These are phyloP conservation scores for Pythium utonaiense DNA, from an alignment of 352 stramenopile species.

Conservation along the genomic window DNA sequence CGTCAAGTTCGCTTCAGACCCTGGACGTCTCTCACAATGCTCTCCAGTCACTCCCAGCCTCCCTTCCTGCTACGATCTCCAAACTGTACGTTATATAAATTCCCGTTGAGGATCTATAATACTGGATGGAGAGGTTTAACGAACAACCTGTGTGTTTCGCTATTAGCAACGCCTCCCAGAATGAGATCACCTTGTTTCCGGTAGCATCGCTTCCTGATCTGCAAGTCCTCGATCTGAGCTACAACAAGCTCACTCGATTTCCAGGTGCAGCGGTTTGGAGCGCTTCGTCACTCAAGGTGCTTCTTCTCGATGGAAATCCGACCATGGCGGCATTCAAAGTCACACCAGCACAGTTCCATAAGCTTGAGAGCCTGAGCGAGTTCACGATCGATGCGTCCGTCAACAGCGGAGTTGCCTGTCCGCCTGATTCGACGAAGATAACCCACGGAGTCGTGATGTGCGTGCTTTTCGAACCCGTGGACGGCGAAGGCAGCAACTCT, in stretches of 20 bases:
- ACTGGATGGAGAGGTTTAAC: too few relatives aligned
- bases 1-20: neutral
- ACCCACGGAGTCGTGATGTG: slow-evolving; percentile 2
- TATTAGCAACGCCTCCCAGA: slow-evolving; percentile 1
- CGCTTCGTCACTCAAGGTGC: neutral
- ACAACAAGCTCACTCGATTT: slow-evolving; percentile 13
- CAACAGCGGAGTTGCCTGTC: neutral
- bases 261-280: neutral
- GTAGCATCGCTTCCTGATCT: neutral
- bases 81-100: neutral
- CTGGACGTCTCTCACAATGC: neutral
- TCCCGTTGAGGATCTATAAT: too few relatives aligned
- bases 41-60: neutral
- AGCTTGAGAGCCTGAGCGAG: neutral
- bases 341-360: slow-evolving; percentile 3
- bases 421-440: neutral
- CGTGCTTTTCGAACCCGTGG: neutral
- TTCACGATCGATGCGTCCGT: neutral
- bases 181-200: neutral
- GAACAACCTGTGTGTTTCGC: too few relatives aligned
- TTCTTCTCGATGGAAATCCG: slow-evolving; percentile 4
- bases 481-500: neutral
- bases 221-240: slow-evolving; percentile 4
- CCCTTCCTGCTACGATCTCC: neutral
- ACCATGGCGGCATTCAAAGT: slow-evolving; percentile 5